These are phyloP conservation scores for Exophiala sideris DNA, from an alignment of 2,329 filamentous ascomycete genomes.

Conservation along the genomic window DNA sequence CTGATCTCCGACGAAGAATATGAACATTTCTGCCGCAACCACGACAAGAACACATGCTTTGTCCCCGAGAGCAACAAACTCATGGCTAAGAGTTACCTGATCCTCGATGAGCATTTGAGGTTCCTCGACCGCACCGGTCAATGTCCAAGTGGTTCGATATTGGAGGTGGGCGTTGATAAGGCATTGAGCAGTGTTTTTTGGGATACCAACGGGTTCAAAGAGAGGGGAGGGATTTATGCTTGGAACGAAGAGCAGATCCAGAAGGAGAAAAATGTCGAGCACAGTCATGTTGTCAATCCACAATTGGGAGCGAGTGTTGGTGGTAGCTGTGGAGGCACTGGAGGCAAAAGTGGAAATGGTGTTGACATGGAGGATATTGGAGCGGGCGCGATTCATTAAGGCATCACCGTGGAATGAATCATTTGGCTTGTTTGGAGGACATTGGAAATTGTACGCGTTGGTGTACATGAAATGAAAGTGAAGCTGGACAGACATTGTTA, in stretches of 20 bases:
- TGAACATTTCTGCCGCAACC: conserved; percentile 44
- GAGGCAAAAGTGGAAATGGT: neutral
- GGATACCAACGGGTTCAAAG: conserved; percentile 45
- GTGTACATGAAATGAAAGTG: too few species aligned
- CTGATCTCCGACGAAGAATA: conserved; percentile 49
- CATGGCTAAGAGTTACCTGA: conserved; percentile 52
- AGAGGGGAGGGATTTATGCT: conserved; percentile 50
- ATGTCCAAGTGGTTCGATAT: conserved; percentile 36
- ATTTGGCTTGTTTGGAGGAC: too few species aligned
- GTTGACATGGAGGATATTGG: conserved; percentile 1
- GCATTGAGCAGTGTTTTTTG: conserved; percentile 47
- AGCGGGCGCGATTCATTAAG: too few species aligned
- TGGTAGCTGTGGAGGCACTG: neutral
- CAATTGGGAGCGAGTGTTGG: neutral
- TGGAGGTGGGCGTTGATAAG: conserved; percentile 47
- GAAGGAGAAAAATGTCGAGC: neutral
- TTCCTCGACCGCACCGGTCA: conserved; percentile 42
- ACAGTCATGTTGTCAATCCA: neutral
- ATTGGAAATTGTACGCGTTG: too few species aligned
- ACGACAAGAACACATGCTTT: conserved; percentile 42
- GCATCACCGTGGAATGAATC: too few species aligned
- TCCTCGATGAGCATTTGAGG: conserved; percentile 52
- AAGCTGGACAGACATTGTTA: too few species aligned
- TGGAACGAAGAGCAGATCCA: conserved; percentile 37
- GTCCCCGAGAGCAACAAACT: conserved; percentile 50